Base-by-base conservation (phyloP, 352 stramenopile species). In the Elongisporangium undulatum region DNA sequence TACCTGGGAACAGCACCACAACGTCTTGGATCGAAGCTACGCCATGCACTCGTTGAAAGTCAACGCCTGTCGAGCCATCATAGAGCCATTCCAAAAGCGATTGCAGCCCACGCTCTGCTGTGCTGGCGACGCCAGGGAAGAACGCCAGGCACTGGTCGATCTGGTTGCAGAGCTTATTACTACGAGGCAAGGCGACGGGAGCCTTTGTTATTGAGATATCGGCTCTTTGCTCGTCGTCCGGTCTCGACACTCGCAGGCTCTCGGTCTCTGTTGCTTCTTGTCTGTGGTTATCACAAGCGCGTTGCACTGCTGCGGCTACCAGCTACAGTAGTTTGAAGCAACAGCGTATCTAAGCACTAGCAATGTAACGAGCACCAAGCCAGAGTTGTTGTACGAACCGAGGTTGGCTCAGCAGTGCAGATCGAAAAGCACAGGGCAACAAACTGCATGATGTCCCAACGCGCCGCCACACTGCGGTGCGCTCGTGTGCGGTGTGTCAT, bases 401-500 rank as follows among this genome's bases (percentile, higher is more conserved):
- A 58, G 20, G 19, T 39, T 4, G 62, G 39, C 0, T 79, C 64
- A 38, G 77, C 64, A 17, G 80, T 89, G n/a, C 80, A 90, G 16
- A 89, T 22, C 4, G 80, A 87, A 55, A 88, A 90, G 48, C 67
- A 80, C 19, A 68, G 29, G 1, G 70, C 71, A 34, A 90, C 55
- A 9, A 86, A 58, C 49, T 90, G 80, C 19, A 77, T 53, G 22
- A 90, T 68, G 54, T 90, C 78, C 77, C 78, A 90, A 29, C 80
- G 75, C 63, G 73, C 62, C 0, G 41, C 62, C 20, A 58, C 52
- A 4, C 29, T 41, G 29, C 29, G 29, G 9, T 41, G 29, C 13
- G 29, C 29, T 41, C 29, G 29, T 15, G 29, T 41, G 5, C 29
- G 29, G 9, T 41, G 29, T 41, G 29, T 13, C 29, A 41, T 41